Conservation (phyloP, 495 filamentous ascomycete genomes). For the Sporormia fimetaria region DNA sequence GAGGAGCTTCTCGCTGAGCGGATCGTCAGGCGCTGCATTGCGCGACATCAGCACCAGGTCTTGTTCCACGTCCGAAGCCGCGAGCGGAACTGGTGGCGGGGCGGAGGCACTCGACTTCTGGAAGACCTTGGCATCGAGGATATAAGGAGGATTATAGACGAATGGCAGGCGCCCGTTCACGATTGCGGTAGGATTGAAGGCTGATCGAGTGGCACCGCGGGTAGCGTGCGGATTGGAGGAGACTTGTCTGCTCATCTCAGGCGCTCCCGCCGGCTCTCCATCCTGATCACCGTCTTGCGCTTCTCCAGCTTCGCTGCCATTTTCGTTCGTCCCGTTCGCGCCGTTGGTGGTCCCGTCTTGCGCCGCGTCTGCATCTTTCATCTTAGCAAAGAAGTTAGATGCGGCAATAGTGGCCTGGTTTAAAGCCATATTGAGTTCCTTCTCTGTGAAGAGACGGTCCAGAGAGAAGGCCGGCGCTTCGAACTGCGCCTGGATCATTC, state of each 20-base stretch:
- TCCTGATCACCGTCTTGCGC: conserved; percentile 14
- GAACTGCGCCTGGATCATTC: conserved; percentile 43
- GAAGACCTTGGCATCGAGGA: conserved; percentile 26
- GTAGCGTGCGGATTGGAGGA: conserved; percentile 29
- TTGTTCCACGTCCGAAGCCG: conserved; percentile 28
- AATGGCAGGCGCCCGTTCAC: conserved; percentile 11
- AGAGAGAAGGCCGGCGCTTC: conserved; percentile 53
- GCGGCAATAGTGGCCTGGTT: conserved; percentile 34
- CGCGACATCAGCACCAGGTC: conserved; percentile 32
- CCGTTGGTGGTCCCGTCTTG: conserved; percentile 24
- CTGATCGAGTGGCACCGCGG: conserved; percentile 29
- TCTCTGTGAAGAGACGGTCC: conserved; percentile 86
- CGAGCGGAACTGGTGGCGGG: conserved; percentile 28
- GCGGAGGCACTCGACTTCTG: conserved; percentile 26
- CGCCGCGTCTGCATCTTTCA: conserved; percentile 21
- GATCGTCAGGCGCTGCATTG: conserved; percentile 18
- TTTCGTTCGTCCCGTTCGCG: conserved; percentile 14
- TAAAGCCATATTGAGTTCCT: conserved; percentile 61
- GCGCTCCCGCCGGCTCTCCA: conserved; percentile 20
- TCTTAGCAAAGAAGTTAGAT: conserved; percentile 30
- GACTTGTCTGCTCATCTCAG: conserved; percentile 31
- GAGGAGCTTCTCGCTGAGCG: conserved; percentile 24
- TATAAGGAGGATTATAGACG: conserved; percentile 24
- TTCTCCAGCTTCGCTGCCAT: conserved; percentile 18
- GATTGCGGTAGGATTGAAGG: conserved; percentile 24